phyloP scores from a whole-genome alignment of 768 basidiomycete species.

The Pleurotus djamor region DNA sequence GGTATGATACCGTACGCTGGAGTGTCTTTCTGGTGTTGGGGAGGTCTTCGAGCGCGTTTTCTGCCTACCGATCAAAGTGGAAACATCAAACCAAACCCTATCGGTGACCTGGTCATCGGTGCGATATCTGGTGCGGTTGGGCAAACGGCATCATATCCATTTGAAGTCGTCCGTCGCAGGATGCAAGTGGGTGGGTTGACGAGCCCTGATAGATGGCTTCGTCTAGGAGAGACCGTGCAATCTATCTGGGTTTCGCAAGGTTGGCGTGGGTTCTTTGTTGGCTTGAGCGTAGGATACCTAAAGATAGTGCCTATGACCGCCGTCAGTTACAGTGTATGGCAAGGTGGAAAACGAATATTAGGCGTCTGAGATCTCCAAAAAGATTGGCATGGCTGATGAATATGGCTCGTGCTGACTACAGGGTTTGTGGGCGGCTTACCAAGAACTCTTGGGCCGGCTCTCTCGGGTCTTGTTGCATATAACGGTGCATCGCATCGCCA shows the following conservation, averaged over 20 bases:
- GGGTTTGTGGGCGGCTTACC: no score
- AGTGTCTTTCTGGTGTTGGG: constrained; percentile 92
- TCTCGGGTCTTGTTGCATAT: no score
- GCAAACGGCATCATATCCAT: constrained; percentile 92
- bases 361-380: constrained; percentile 26
- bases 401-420: no score
- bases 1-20: constrained; percentile 98
- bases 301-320: constrained; percentile 98
- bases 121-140: constrained; percentile 82
- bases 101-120: constrained; percentile 78
- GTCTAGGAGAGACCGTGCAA: constrained; percentile 76
- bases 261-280: constrained; percentile 88
- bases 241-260: constrained; percentile 68
- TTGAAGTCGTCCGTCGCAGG: constrained; percentile 86
- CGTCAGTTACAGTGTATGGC: constrained; percentile 91
- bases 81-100: constrained; percentile 31
- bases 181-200: constrained; percentile 95
- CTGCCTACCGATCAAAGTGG: constrained; percentile 39
- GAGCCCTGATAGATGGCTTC: constrained; percentile 71
- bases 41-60: constrained; percentile 62
- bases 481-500: not conserved
- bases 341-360: constrained; percentile 63
- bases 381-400: no score
- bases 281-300: constrained; percentile 86
- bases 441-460: no score